A percentile compares a stretch with the other conserved stretches of the same genome.
Evolutionary conservation across 192 early-diverging fungal species (phyloP).

Genomic region (Mortierella antarctica): DNA sequence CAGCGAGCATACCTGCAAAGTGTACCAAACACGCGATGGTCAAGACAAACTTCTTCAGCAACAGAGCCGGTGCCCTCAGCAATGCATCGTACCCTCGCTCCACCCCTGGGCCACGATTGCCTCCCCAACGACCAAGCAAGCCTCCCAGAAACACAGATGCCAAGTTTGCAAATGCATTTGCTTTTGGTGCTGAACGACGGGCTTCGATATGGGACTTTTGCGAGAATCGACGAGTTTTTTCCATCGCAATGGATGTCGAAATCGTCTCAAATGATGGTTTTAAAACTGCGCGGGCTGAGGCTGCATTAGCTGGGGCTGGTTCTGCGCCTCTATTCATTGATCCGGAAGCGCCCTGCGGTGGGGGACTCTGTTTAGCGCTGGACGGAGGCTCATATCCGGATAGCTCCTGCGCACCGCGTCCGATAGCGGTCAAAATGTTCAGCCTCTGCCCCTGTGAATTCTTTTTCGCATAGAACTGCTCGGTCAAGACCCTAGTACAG

Average conservation of each 20-base stretch:
- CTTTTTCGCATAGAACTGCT: slow-evolving; percentile 34
- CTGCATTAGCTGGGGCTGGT: background rate
- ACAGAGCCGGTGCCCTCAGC: slow-evolving; percentile 31
- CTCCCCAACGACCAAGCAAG: slow-evolving; percentile 51
- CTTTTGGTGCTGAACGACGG: slow-evolving; percentile 32
- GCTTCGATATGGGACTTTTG: slow-evolving; percentile 42
- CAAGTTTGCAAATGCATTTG: slow-evolving; percentile 43
- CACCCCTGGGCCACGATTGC: slow-evolving; percentile 42
- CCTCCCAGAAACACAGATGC: slow-evolving; percentile 36
- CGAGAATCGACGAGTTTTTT: slow-evolving; percentile 31
- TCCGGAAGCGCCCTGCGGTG: background rate
- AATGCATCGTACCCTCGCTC: slow-evolving; percentile 41
- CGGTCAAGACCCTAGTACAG: slow-evolving; percentile 23
- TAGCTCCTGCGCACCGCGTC: slow-evolving; percentile 29
- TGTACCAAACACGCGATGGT: slow-evolving; percentile 32
- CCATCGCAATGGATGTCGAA: slow-evolving; percentile 21
- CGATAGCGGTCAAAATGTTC: slow-evolving; percentile 37
- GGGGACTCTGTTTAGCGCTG: background rate
- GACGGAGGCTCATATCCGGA: slow-evolving; percentile 21
- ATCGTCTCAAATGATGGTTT: slow-evolving; percentile 25
- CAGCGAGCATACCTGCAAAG: slow-evolving; percentile 20
- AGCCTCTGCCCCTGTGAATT: slow-evolving; percentile 40
- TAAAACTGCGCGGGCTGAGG: background rate
- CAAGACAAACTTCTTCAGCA: slow-evolving; percentile 43
- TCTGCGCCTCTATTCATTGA: background rate